Evolutionary conservation across 371 early-diverging fungal genomes (phyloP).

Genomic region (Coemansia sp.): DNA sequence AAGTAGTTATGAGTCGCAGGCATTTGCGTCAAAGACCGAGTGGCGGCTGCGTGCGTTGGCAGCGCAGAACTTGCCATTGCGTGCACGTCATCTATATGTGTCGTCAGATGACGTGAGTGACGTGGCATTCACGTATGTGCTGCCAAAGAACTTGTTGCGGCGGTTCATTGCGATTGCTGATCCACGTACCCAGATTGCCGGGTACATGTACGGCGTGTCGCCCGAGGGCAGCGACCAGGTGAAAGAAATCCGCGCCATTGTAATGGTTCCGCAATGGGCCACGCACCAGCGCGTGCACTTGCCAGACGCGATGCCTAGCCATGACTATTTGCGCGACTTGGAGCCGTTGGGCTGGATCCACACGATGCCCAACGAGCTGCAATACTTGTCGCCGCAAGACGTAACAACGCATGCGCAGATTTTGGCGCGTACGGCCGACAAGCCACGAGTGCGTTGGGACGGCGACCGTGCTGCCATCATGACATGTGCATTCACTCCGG

Average conservation of each 20-base stretch:
- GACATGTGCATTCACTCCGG: slow-evolving; percentile 96
- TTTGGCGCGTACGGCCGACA: slow-evolving; percentile 59
- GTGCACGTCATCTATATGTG: slow-evolving; percentile 95
- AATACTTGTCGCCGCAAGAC: slow-evolving; percentile 90
- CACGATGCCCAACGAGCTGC: slow-evolving; percentile 91
- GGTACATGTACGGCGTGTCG: slow-evolving; percentile 91
- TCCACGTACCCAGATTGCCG: slow-evolving; percentile 92
- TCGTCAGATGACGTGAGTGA: slow-evolving; percentile 93
- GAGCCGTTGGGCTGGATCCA: slow-evolving; percentile 99
- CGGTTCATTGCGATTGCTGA: slow-evolving; percentile 94
- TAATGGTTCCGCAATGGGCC: slow-evolving; percentile 97
- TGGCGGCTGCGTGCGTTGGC: slow-evolving; percentile 98
- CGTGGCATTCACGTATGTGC: slow-evolving; percentile 82
- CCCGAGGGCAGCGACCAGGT: slow-evolving; percentile 89
- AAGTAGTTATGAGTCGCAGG: slow-evolving; percentile 94
- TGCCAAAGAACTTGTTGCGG: slow-evolving; percentile 96
- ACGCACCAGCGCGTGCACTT: slow-evolving; percentile 91
- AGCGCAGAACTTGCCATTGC: slow-evolving; percentile 88
- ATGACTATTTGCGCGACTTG: slow-evolving; percentile 83
- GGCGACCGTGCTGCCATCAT: slow-evolving; percentile 88
- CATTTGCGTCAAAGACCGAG: slow-evolving; percentile 97
- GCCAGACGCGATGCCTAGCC: slow-evolving; percentile 84
- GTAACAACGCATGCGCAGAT: slow-evolving; percentile 87
- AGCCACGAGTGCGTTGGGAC: slow-evolving; percentile 77
- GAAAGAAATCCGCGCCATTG: slow-evolving; percentile 93